These are phyloP conservation scores for Alternaria sp. DNA, from an alignment of 2,329 filamentous ascomycete species.

Conservation along the genomic window DNA sequence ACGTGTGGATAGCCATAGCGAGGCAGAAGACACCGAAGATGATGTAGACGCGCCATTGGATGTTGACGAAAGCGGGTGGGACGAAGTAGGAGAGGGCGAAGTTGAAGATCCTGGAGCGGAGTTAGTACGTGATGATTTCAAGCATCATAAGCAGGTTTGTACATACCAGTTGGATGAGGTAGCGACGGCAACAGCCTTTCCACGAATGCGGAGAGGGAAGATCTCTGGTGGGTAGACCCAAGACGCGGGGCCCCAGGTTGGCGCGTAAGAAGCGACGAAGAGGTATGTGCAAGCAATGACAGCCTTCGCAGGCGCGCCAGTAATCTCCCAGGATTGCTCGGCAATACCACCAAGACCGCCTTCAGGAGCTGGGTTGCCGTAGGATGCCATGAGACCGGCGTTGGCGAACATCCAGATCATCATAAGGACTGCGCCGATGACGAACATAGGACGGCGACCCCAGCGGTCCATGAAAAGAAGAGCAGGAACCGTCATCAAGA, in stretches of 20 bases:
- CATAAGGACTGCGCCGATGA: constrained; percentile 72
- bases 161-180: constrained; percentile 63
- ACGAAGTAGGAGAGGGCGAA: constrained; percentile 64
- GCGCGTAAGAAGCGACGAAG: constrained; percentile 73
- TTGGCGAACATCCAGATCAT: constrained; percentile 66
- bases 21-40: constrained; percentile 77
- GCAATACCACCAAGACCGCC: constrained; percentile 51
- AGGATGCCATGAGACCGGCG: constrained; percentile 66
- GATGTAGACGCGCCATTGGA: constrained; percentile 70
- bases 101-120: constrained; percentile 54
- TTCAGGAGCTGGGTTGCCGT: constrained; percentile 56
- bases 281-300: constrained; percentile 75
- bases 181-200: constrained; percentile 67
- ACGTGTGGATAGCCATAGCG: constrained; percentile 71
- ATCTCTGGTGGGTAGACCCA: constrained; percentile 68
- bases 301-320: constrained; percentile 49
- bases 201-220: constrained; percentile 67
- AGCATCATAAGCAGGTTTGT: not conserved
- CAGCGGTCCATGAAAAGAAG: constrained; percentile 76
- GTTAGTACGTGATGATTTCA: not conserved
- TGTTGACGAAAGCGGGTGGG: constrained; percentile 64
- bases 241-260: constrained; percentile 66
- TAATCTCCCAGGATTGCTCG: constrained; percentile 52
- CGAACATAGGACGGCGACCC: constrained; percentile 73
- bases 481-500: constrained; percentile 77